Percentiles rank a stretch among this genome's conserved stretches.
phyloP scores from a whole-genome alignment of 345 rosid species.

The Isatis tinctoria region DNA sequence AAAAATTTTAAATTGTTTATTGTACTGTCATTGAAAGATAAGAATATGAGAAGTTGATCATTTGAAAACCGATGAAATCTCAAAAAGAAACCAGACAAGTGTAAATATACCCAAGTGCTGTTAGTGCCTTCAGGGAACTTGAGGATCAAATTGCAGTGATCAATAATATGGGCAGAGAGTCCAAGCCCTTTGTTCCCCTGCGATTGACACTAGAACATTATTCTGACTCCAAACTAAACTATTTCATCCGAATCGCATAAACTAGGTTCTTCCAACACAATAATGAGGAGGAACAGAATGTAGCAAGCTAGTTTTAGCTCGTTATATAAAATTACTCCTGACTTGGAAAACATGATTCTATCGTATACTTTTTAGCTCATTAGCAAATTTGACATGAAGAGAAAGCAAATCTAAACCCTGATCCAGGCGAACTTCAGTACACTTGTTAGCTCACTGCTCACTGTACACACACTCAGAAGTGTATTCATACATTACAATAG shows the following conservation, averaged over 20 bases:
- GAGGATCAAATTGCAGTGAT: conserved; percentile 77
- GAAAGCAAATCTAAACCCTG: not conserved
- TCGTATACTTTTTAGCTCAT: not conserved
- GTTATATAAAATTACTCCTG: not conserved
- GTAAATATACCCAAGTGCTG: conserved; percentile 79
- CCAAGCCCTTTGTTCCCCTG: conserved; percentile 93
- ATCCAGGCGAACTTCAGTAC: not conserved
- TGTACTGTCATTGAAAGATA: conserved; percentile 53
- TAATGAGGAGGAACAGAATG: not conserved
- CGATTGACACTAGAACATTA: conserved; percentile 6
- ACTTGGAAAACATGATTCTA: conserved; percentile 8
- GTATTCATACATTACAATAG: not conserved
- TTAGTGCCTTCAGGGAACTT: conserved; percentile 93
- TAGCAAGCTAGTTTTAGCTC: not conserved
- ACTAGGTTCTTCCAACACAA: not conserved
- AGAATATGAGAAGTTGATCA: not conserved
- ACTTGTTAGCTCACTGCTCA: not conserved
- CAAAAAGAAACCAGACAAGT: not conserved
- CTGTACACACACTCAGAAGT: not conserved
- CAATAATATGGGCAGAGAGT: conserved; percentile 60
- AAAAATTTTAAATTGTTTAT: conserved; percentile 72
- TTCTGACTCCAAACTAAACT: not conserved
- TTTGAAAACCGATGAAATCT: not conserved
- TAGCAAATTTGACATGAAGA: not conserved
- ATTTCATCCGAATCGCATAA: not conserved